A percentile compares a stretch with the other conserved stretches of the same genome.
Conservation (phyloP, 2,329 filamentous ascomycete species). For the Aspergillus uvarum region DNA sequence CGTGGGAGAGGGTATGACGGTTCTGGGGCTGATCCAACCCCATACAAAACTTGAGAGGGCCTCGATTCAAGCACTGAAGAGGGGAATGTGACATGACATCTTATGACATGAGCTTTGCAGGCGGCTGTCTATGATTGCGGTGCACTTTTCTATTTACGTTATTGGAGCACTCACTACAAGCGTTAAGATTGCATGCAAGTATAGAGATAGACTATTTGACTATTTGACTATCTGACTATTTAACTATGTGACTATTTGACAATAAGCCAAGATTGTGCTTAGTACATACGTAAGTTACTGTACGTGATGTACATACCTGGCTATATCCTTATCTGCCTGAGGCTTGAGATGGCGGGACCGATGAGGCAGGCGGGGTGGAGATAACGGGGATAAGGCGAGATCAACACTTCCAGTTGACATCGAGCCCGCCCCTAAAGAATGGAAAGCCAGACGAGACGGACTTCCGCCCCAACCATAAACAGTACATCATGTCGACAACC, state of each 20-base stretch:
- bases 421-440: background rate
- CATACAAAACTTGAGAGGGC: conserved; percentile 13
- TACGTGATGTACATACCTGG: no score
- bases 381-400: conserved; percentile 14
- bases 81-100: background rate
- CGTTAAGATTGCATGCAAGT: background rate
- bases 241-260: background rate
- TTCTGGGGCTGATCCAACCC: conserved; percentile 39
- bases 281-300: background rate
- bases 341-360: background rate
- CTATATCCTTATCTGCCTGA: no score
- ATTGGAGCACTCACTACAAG: background rate
- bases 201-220: background rate
- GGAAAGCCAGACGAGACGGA: background rate
- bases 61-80: background rate
- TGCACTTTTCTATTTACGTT: background rate
- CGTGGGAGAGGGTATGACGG: conserved; percentile 53
- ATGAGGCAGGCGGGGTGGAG: conserved; percentile 4
- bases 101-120: no score
- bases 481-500: conserved; percentile 17
- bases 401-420: background rate
- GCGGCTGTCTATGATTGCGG: background rate
- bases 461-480: background rate
- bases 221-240: no score
- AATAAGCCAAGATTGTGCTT: background rate